Evolutionary conservation across 768 basidiomycete genomes (phyloP), one percentile per base, ranked within the genome.

Genomic region (Coprinopsis cinerea): DNA sequence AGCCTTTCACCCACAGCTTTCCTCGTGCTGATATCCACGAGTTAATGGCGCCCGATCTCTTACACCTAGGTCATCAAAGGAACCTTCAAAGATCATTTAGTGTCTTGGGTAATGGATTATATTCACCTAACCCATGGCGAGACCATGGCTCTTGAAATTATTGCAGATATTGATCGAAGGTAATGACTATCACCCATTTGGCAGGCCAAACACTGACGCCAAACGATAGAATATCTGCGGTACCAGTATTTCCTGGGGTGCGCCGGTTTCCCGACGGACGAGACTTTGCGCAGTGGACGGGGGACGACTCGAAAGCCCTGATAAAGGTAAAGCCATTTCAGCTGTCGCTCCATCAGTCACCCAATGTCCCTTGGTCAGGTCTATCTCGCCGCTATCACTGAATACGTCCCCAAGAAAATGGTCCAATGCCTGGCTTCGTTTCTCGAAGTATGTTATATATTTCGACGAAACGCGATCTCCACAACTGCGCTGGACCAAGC

Each of bases 81-180:
- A 0, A 58, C 60, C 2, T 70, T 70, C 58, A 71, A 70, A 49
- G 69, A 70, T 36, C 69, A 71, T 44, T 52, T 71, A 4, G 64
- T 71, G 1, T 48, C 47, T 2, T 70, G 68, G 69, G 58, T 70
- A 0, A 52, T 39, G 1, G 35, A 57, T 22, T 70, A 66, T 47
- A 44, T 71, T 1, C 34, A 49, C 13, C 10, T 44, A 4, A 47
- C 27, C 9, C 55, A 66, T 30, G 51, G 51, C 1, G 40, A 55
- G 43, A 13, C n/a, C 1, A 13, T 30, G 1, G 65, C 61, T 7
- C 40, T 53, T 1, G 26, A 48, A 34, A 63, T 68, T 18, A 44
- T 70, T 22, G 55, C 47, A 15, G 67, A 70, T 20, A 68, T 68
- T 36, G 65, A 68, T 26, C 54, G 55, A 10, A 45, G 64, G 63